These are phyloP conservation scores for Hypholoma fasciculare DNA, from an alignment of 768 basidiomycete species.

Conservation along the genomic window DNA sequence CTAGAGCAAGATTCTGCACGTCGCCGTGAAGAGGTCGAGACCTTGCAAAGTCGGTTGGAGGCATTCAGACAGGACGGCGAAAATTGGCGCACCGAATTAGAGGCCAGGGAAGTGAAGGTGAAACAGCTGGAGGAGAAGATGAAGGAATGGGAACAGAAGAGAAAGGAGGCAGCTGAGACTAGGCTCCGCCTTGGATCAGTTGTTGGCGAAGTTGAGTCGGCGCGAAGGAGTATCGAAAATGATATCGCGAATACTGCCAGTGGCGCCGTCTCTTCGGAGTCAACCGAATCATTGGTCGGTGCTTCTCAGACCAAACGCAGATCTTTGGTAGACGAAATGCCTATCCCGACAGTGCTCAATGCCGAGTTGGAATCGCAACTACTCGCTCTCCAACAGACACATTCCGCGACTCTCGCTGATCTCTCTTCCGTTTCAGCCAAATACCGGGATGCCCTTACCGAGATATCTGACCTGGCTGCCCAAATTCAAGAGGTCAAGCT, in stretches of 20 bases:
- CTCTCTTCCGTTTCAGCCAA: constrained; percentile 77
- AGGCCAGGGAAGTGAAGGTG: constrained; percentile 77
- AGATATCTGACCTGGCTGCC: constrained; percentile 91
- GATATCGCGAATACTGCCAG: constrained; percentile 34
- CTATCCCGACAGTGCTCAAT: constrained; percentile 26
- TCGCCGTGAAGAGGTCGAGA: constrained; percentile 70
- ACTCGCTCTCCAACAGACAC: constrained; percentile 75
- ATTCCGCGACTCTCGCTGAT: constrained; percentile 77
- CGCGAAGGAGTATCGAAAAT: constrained; percentile 65
- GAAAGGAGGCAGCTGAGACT: constrained; percentile 64
- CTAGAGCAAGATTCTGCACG: constrained; percentile 77
- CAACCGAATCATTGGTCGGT: constrained; percentile 23
- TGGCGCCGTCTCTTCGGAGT: constrained; percentile 22
- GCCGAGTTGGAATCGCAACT: constrained; percentile 60
- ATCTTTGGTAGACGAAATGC: constrained; percentile 10
- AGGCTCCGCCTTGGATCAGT: constrained; percentile 65
- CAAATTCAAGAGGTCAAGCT: constrained; percentile 89
- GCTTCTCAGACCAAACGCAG: constrained; percentile 26
- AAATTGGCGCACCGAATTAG: constrained; percentile 82
- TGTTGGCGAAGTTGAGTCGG: constrained; percentile 69
- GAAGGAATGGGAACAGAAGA: constrained; percentile 75
- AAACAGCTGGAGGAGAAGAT: constrained; percentile 78
- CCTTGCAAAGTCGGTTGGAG: constrained; percentile 72
- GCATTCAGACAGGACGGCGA: constrained; percentile 72
- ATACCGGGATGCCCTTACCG: constrained; percentile 85